These are phyloP conservation scores for Colletotrichum chlorophyti DNA, from an alignment of 2,329 filamentous ascomycete species.

Conservation along the genomic window DNA sequence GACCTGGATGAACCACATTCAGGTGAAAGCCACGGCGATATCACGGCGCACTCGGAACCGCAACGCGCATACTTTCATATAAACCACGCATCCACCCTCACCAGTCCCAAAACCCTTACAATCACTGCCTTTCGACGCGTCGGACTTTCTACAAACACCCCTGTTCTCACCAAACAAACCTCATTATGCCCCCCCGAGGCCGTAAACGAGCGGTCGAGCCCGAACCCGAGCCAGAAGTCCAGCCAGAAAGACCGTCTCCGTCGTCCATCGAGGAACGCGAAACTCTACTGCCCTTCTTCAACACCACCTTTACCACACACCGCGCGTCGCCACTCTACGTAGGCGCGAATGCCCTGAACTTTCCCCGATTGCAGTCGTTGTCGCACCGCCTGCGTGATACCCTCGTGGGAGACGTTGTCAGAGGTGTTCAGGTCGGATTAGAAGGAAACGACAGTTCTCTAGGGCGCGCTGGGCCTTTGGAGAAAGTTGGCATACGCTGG, in stretches of 20 bases:
- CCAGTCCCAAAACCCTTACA: too few species aligned
- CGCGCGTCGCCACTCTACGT: slow-evolving; percentile 61
- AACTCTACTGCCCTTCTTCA: slow-evolving; percentile 55
- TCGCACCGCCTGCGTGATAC: slow-evolving; percentile 58
- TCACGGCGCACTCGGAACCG: too few species aligned
- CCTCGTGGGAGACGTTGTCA: slow-evolving; percentile 65
- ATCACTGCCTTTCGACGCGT: background rate
- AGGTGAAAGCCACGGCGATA: too few species aligned
- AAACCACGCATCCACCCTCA: too few species aligned
- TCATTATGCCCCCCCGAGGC: slow-evolving; percentile 10
- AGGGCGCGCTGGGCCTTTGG: slow-evolving; percentile 50
- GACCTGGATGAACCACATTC: background rate
- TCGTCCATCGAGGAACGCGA: slow-evolving; percentile 30
- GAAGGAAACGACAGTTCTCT: slow-evolving; percentile 46
- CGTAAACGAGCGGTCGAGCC: slow-evolving; percentile 1
- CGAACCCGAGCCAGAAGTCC: background rate
- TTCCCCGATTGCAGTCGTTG: slow-evolving; percentile 48
- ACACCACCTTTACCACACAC: slow-evolving; percentile 64
- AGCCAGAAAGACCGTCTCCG: background rate
- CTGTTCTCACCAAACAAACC: background rate
- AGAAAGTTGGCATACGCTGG: slow-evolving; percentile 56
- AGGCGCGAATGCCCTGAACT: slow-evolving; percentile 46
- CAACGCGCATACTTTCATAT: too few species aligned
- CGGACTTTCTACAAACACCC: background rate
- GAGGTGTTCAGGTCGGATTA: slow-evolving; percentile 62